phyloP scores from a whole-genome alignment of 495 filamentous ascomycete species.

The Neurospora sp. region DNA sequence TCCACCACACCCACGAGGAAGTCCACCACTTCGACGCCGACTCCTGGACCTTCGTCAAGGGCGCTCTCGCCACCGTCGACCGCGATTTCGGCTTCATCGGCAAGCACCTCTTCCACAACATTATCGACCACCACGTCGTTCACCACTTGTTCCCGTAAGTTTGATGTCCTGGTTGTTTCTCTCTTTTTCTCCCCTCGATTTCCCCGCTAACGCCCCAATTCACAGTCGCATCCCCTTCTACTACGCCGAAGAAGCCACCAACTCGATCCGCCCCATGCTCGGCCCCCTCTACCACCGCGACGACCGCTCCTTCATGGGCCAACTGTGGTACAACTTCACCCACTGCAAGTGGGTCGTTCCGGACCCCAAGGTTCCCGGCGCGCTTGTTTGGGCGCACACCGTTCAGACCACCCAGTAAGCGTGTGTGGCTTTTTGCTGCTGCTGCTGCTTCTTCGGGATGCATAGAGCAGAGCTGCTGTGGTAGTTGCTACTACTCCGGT shows the following conservation, averaged over 20 bases:
- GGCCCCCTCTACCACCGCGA: constrained; percentile 67
- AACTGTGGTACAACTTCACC: constrained; percentile 24
- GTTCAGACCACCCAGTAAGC: background rate
- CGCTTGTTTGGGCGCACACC: constrained; percentile 20
- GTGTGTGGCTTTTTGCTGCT: background rate
- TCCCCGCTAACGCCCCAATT: background rate
- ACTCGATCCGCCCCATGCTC: constrained; percentile 72
- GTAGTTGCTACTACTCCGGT: background rate
- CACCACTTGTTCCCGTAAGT: constrained; percentile 62
- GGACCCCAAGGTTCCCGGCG: constrained; percentile 21
- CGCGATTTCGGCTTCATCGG: constrained; percentile 83
- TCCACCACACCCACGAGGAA: constrained; percentile 79
- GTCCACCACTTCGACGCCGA: constrained; percentile 69
- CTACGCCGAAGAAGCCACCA: constrained; percentile 75
- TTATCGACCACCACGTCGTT: constrained; percentile 85
- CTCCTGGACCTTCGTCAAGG: constrained; percentile 77
- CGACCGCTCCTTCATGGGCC: constrained; percentile 23
- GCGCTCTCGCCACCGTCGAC: constrained; percentile 79
- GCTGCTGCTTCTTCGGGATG: background rate
- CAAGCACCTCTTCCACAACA: constrained; percentile 74
- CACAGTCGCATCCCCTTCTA: constrained; percentile 74
- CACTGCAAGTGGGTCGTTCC: constrained; percentile 26
- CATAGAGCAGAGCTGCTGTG: background rate
- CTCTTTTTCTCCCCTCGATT: background rate
- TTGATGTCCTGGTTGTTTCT: background rate